Conservation (phyloP, 768 basidiomycete species). For the Xerocomellus intermedius region DNA sequence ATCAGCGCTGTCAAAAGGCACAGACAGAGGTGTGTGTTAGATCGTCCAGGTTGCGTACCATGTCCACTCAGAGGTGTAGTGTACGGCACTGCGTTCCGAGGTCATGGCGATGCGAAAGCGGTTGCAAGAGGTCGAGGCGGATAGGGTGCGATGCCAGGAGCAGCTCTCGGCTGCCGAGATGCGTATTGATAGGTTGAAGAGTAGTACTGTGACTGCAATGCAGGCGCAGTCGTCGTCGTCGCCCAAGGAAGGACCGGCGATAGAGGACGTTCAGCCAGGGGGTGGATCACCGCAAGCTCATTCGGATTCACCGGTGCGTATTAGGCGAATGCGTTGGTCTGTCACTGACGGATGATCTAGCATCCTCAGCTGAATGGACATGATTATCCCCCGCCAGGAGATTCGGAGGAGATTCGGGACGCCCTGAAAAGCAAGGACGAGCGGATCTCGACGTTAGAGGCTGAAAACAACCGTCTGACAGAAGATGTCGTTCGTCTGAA, state of each 20-base stretch:
- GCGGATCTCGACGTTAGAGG: conserved; percentile 49
- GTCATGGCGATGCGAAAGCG: conserved; percentile 47
- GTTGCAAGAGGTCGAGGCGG: conserved; percentile 49
- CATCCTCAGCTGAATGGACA: conserved; percentile 40
- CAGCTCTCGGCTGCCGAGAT: conserved; percentile 57
- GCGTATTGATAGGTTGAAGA: conserved; percentile 59
- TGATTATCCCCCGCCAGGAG: conserved; percentile 39
- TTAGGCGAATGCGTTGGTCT: conserved; percentile 32
- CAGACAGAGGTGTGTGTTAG: conserved; percentile 56
- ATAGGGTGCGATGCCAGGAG: conserved; percentile 48
- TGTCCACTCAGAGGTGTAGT: conserved; percentile 38
- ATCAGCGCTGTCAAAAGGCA: conserved; percentile 48
- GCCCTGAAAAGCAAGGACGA: conserved; percentile 32
- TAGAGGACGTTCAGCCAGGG: conserved; percentile 29
- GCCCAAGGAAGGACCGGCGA: conserved; percentile 30
- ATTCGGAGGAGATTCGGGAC: conserved; percentile 39
- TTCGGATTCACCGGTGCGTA: conserved; percentile 71
- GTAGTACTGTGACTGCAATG: conserved; percentile 49
- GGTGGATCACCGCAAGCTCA: conserved; percentile 47
- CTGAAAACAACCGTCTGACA: conserved; percentile 43
- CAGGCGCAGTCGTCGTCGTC: conserved; percentile 39
- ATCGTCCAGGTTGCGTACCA: neutral
- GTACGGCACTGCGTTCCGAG: conserved; percentile 56
- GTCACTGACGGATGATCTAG: conserved; percentile 43
- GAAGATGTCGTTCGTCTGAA: conserved; percentile 45